Percentiles rank a stretch among this genome's conserved stretches.
Conservation (phyloP, 73 alveolate genomes). For the Tetrahymena borealis region DNA sequence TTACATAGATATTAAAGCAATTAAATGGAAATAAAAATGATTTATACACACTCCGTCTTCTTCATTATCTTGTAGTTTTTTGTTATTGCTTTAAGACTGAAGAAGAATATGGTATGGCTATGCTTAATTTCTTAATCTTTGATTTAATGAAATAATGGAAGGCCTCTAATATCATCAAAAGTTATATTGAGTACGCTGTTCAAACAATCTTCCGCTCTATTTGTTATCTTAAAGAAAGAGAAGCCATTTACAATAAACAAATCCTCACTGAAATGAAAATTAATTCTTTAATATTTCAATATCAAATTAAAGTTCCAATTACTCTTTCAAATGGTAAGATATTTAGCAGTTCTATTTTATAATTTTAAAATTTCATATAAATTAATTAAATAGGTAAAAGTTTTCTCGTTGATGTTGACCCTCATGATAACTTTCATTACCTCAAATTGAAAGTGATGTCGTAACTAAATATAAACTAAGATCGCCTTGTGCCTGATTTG, state of each 20-base stretch:
- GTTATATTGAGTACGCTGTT: background rate
- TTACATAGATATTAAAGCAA: background rate
- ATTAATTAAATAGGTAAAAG: background rate
- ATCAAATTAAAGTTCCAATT: background rate
- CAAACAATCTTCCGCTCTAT: background rate
- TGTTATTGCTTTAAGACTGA: background rate
- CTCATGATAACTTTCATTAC: background rate
- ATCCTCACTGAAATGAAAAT: background rate
- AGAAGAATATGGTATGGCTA: background rate
- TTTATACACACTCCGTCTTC: background rate
- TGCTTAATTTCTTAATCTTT: background rate
- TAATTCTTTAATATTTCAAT: background rate
- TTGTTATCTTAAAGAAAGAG: background rate
- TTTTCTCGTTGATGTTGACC: background rate
- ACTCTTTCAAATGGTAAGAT: background rate
- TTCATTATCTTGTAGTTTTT: background rate
- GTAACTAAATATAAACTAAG: background rate
- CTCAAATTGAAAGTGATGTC: background rate
- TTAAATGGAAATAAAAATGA: background rate
- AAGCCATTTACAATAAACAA: background rate
- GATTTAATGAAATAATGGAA: background rate
- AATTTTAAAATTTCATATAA: no score
- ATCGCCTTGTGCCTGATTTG: background rate
- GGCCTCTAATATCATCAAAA: background rate
- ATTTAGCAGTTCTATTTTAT: background rate